phyloP scores from a whole-genome alignment of 108 stramenopile genomes.

The Cyclotella atomus region DNA sequence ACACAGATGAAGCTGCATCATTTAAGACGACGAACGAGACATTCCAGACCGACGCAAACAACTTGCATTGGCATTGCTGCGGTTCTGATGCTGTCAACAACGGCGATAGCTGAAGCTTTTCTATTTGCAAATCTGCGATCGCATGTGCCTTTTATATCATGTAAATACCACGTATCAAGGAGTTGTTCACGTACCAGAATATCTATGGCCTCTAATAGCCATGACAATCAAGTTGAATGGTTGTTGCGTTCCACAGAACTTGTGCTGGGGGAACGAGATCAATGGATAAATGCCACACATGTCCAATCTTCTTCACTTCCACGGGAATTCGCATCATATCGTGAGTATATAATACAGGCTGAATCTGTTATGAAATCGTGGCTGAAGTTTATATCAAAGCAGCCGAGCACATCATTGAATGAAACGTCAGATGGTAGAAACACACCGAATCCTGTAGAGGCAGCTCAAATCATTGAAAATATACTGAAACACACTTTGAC shows the following conservation, averaged over 20 bases:
- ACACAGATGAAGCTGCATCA: no score
- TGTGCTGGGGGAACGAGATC: not conserved
- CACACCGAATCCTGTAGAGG: not conserved
- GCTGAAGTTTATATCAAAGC: conserved; percentile 12
- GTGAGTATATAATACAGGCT: conserved; percentile 21
- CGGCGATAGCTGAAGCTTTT: no score
- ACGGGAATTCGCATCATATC: not conserved
- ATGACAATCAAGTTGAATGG: no score
- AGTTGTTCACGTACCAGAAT: no score
- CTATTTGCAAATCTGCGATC: no score
- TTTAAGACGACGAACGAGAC: no score
- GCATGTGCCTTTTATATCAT: no score
- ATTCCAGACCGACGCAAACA: no score
- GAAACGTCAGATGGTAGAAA: not conserved
- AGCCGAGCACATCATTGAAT: not conserved
- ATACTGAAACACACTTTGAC: conserved; percentile 14
- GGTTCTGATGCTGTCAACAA: no score
- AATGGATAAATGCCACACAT: conserved; percentile 1
- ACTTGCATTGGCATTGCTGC: no score
- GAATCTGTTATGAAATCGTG: conserved; percentile 28
- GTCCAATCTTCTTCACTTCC: conserved; percentile 1
- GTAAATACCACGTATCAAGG: no score
- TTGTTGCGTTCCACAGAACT: conserved; percentile 14
- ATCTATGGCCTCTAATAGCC: no score
- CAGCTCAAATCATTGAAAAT: conserved; percentile 4